A percentile compares a stretch with the other conserved stretches of the same genome.
Conservation (phyloP, 1,139 yeast genomes). For the Geotrichum klebahnii region DNA sequence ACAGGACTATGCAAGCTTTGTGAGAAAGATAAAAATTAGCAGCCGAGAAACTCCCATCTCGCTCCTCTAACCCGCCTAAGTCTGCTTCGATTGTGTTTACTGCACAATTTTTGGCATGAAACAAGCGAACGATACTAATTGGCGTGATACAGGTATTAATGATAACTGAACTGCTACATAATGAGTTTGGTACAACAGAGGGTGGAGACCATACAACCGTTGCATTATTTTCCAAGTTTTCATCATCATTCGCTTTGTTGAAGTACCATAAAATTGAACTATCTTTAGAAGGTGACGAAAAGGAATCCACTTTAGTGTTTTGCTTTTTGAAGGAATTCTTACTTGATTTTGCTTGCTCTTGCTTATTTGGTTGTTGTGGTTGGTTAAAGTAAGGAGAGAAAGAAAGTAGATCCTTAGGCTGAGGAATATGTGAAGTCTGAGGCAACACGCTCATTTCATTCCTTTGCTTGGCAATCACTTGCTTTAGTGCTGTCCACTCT, state of each 20-base stretch:
- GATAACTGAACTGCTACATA: slow-evolving; percentile 1
- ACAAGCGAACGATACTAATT: slow-evolving; percentile 7
- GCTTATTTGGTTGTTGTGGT: neutral
- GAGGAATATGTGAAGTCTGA: neutral
- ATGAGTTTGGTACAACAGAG: neutral
- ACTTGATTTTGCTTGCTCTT: neutral
- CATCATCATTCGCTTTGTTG: neutral
- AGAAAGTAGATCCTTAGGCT: neutral
- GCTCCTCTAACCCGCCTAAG: slow-evolving; percentile 12
- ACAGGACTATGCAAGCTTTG: slow-evolving; percentile 14
- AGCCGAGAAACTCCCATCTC: neutral
- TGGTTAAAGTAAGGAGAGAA: slow-evolving; percentile 2
- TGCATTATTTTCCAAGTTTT: neutral
- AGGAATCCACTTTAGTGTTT: neutral
- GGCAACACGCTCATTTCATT: slow-evolving; percentile 1
- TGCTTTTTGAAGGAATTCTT: no score
- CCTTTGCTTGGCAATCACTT: neutral
- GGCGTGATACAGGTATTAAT: slow-evolving; percentile 14
- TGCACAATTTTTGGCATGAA: neutral
- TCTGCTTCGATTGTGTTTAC: slow-evolving; percentile 17
- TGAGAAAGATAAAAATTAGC: slow-evolving; percentile 19
- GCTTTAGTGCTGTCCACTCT: slow-evolving; percentile 3
- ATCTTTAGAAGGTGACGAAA: neutral
- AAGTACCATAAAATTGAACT: neutral
- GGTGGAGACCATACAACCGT: slow-evolving; percentile 10